Percentiles rank a stretch among this genome's conserved stretches.
These are phyloP conservation scores for Helminthosporium solani DNA, from an alignment of 2,329 filamentous ascomycete species.

Conservation along the genomic window DNA sequence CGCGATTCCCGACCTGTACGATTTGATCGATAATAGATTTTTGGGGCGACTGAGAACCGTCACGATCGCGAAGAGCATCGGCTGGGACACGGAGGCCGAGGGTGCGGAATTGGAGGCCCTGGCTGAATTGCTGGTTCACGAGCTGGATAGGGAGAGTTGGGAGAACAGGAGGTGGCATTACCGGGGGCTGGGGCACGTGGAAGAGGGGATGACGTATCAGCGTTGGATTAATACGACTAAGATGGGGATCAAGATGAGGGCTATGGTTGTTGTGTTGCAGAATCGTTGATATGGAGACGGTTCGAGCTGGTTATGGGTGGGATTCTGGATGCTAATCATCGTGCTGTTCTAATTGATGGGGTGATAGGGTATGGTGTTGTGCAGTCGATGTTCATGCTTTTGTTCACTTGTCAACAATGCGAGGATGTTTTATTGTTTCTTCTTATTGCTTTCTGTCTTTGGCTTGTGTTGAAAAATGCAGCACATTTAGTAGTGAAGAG, in stretches of 20 bases:
- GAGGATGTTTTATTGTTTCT: too few species aligned
- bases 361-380: too few species aligned
- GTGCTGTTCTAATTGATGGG: too few species aligned
- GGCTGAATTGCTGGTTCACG: constrained; percentile 39
- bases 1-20: constrained; percentile 44
- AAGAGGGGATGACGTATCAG: constrained; percentile 19
- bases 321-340: too few species aligned
- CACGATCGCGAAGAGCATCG: constrained; percentile 39
- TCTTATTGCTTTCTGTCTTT: too few species aligned
- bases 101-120: constrained; percentile 42
- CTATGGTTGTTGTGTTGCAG: constrained; percentile 1
- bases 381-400: too few species aligned
- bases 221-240: constrained; percentile 22
- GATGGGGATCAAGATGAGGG: constrained; percentile 24
- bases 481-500: too few species aligned
- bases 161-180: constrained; percentile 38
- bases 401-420: too few species aligned
- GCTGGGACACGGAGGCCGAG: constrained; percentile 40
- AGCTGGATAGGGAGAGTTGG: constrained; percentile 44
- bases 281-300: neutral
- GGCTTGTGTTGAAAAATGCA: too few species aligned
- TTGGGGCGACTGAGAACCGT: constrained; percentile 44
- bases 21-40: constrained; percentile 44
- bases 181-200: constrained; percentile 9
- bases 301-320: too few species aligned